Percentiles rank a stretch among this genome's conserved stretches.
These are phyloP conservation scores for Trichoderma asperellum DNA, from an alignment of 2,329 filamentous ascomycete species.

Conservation along the genomic window DNA sequence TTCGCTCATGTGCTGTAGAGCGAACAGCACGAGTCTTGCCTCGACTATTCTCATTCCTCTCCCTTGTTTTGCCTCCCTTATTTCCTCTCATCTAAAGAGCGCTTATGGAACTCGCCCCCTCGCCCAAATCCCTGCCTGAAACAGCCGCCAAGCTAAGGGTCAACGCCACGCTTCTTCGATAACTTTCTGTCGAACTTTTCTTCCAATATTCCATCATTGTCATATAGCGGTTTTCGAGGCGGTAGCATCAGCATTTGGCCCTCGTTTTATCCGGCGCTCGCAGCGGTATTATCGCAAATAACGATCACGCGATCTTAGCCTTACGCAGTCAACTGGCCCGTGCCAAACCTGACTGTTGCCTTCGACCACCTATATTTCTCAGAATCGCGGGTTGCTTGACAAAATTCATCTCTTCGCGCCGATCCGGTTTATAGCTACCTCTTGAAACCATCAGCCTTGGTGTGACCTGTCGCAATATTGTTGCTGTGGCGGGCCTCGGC, in stretches of 20 bases:
- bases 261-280: neutral
- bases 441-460: neutral
- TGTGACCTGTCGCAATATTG: neutral
- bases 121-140: conserved; percentile 36
- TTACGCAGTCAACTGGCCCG: conserved; percentile 9
- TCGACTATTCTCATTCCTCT: conserved; percentile 8
- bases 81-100: conserved; percentile 7
- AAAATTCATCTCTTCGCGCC: neutral
- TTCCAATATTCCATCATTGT: conserved; percentile 27
- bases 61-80: conserved; percentile 15
- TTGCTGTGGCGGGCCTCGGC: neutral
- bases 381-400: neutral
- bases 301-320: conserved; percentile 21
- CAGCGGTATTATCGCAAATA: neutral
- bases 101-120: conserved; percentile 24
- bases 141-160: conserved; percentile 31
- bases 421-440: neutral
- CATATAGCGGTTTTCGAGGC: conserved; percentile 16
- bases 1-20: neutral
- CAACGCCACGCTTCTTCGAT: conserved; percentile 22
- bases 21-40: neutral
- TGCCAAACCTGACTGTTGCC: neutral
- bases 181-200: conserved; percentile 25
- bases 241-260: neutral
- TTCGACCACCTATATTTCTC: neutral